Evolutionary conservation across 208 protist genomes (phyloP).

Genomic region (Balamuthia mandrillaris): DNA sequence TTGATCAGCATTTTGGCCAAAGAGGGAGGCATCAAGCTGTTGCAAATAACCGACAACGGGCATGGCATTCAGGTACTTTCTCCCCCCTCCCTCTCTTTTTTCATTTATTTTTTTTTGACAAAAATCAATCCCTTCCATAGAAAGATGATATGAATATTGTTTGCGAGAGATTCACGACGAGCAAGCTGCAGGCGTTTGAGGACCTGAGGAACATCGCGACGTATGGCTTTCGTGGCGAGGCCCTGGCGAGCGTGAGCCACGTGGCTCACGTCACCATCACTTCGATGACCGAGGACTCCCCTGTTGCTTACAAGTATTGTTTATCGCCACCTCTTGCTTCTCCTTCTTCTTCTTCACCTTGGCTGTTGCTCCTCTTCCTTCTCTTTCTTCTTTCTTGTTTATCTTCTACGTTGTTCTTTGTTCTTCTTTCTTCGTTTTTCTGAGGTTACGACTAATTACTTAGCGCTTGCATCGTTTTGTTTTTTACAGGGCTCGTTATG

Average conservation of each 20-base stretch:
- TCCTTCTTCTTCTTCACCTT: no score
- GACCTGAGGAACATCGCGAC: conserved; percentile 86
- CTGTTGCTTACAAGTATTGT: conserved; percentile 69
- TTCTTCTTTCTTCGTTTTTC: neutral
- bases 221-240: conserved; percentile 84
- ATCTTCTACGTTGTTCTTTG: neutral
- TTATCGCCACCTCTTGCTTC: no score
- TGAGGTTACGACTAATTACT: no score
- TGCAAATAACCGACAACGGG: conserved; percentile 97
- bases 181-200: conserved; percentile 76
- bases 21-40: conserved; percentile 89
- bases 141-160: conserved; percentile 90
- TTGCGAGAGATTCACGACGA: conserved; percentile 90
- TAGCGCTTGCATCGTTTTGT: neutral
- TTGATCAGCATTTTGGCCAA: conserved; percentile 82
- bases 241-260: conserved; percentile 78
- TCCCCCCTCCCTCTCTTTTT: neutral
- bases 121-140: no score
- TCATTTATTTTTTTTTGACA: neutral
- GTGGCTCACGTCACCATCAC: conserved; percentile 77
- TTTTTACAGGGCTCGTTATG: conserved; percentile 58
- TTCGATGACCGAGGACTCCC: conserved; percentile 59
- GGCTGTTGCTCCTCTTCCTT: no score
- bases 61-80: conserved; percentile 80
- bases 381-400: conserved; percentile 61